phyloP scores from a whole-genome alignment of 2,329 filamentous ascomycete species.

The Paraphoma chrysanthemicola region DNA sequence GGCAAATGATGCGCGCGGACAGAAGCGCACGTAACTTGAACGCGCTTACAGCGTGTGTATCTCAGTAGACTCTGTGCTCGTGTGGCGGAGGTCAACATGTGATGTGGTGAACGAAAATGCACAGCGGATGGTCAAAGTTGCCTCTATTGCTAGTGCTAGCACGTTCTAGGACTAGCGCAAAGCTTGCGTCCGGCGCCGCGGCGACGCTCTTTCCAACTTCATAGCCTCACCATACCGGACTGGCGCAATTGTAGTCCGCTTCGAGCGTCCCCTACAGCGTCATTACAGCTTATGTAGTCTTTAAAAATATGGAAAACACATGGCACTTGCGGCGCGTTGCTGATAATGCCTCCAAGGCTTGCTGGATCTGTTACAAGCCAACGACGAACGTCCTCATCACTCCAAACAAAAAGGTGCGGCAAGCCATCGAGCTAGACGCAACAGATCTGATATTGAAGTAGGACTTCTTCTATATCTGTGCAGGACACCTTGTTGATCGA shows the following conservation, averaged over 20 bases:
- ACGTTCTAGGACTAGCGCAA: conserved; percentile 1
- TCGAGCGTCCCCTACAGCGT: neutral
- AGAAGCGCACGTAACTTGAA: too few relatives aligned
- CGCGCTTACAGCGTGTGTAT: too few relatives aligned
- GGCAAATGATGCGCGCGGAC: too few relatives aligned
- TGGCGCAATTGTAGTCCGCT: neutral
- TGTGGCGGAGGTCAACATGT: conserved; percentile 9
- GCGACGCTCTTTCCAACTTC: conserved; percentile 8
- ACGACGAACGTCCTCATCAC: conserved; percentile 88
- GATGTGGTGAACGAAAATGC: conserved; percentile 1
- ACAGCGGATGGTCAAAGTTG: neutral
- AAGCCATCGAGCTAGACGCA: neutral
- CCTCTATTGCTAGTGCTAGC: neutral
- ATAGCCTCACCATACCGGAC: neutral
- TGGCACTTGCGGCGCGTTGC: conserved; percentile 89
- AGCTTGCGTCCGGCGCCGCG: conserved; percentile 1
- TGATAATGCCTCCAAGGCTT: conserved; percentile 81
- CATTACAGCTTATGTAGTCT: neutral
- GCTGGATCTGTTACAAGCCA: conserved; percentile 90
- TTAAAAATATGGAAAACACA: conserved; percentile 67
- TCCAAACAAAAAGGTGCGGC: conserved; percentile 79
- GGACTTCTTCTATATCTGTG: conserved; percentile 94
- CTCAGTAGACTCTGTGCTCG: neutral
- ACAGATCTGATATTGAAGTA: conserved; percentile 35
- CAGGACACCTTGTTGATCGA: conserved; percentile 79